Evolutionary conservation across 2,329 filamentous ascomycete genomes (phyloP), one percentile per base, ranked within the genome.

Genomic region (Phyllosticta citriasiana): DNA sequence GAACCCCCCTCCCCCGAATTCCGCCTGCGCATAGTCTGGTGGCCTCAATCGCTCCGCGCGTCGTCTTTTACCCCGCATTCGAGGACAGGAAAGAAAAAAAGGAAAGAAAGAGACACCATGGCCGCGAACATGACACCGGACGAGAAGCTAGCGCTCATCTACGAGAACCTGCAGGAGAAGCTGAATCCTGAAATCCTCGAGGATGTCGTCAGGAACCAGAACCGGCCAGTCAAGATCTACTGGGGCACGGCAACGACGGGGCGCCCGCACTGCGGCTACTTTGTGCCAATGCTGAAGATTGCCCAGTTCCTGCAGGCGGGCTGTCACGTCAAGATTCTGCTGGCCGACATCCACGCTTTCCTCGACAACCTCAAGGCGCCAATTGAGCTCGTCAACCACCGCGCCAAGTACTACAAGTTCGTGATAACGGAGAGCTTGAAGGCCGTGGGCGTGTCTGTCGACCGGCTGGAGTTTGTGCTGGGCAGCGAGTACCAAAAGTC

Each of bases 241-340:
- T 95, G 89, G 90, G 89, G 88, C 52, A 93, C 88, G 50, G 89
- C 89, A 19, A 91, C 90, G 16, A 95, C 91, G 0, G 91, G 91
- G n/a, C 82, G 87, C 63, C 91, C 91, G 60, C 92, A 97, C 74
- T 89, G 85, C 72, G 92, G 90, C 67, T 96, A 96, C 81, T 89
- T 96, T 64, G 88, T 94, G 9, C 87, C 91, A 5, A 87, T 88
- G 67, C 84, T 96, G 71, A 97, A 97, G 76, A 88, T 97, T 64
- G 91, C 91, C 50, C 88, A 97, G 73, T 85, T 96, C 69, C 84
- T 97, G 35, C 82, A 84, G 40, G 91, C 93, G 30, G 91, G 88
- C 47, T 96, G 91, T 77, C 84, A 91, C 63, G 85, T 95, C 63
- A 89, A 84, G 61, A 82, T 95, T 63, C 84, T 95, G 40, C 84